Base-by-base conservation (phyloP, 305 asterid genomes). In the Petunia hybrid region DNA sequence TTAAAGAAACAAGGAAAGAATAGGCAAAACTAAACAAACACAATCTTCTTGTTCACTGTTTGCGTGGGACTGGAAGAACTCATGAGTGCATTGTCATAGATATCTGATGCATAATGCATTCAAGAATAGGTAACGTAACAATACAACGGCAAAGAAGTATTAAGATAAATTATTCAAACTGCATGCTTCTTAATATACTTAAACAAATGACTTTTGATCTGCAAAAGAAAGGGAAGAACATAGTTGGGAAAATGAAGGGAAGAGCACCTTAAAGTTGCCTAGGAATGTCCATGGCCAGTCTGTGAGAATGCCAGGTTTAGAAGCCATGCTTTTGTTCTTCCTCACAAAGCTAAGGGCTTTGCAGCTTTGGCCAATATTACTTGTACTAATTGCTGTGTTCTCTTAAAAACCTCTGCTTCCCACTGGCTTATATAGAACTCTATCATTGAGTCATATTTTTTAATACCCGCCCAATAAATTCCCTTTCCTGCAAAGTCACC, bases 211-310 rank as follows among this genome's bases (percentile, higher is more conserved):
- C 41, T 8, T 16, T 62, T 69, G 2, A 39, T 5, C 10, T 3
- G 38, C 16, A 6, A 4, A 43, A 38, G 12, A 43, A 48, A 45
- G 10, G 13, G 48, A 13, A 6, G 6, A 31, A 39, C 63, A 42
- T 6, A 80, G 65, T 35, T 12, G 16, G 42, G 8, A 63, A 1
- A 1, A 8, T 31, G 4, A 2, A 55, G 43, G 2, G 8, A 51
- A 9, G 55, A 41, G 10, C 76, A 86, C 87, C 89, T 86, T 86
- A 48, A 84, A 84, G 78, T 62, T 80, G 31, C 89, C 87, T 10
- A 86, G 87, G 16, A 48, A 71, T 16, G 85, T 80, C 89, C 89
- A 86, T 56, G 87, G 89, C 89, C 89, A 84, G 10, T 86, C 87
- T 9, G 87, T 82, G 79, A 86, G 89, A 8, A 82, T 38, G 1